phyloP scores from a whole-genome alignment of 2,329 filamentous ascomycete genomes.

The Beauveria sp. region DNA sequence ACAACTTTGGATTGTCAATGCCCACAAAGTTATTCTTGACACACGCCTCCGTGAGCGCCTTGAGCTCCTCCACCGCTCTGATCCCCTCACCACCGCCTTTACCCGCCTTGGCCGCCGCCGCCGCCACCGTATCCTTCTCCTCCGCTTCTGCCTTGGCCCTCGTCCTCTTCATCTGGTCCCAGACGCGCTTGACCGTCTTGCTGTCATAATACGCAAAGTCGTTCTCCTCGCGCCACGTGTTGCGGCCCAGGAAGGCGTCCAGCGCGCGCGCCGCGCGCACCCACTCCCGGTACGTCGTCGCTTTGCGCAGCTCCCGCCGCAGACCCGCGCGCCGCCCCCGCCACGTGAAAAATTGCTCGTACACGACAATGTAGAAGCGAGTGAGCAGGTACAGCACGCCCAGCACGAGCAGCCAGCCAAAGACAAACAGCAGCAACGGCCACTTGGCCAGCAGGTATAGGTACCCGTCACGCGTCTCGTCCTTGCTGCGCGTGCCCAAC shows the following conservation, averaged over 20 bases:
- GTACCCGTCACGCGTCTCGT: conserved; percentile 92
- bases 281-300: conserved; percentile 78
- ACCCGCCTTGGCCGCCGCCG: conserved; percentile 17
- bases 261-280: conserved; percentile 68
- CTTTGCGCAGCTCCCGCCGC: conserved; percentile 60
- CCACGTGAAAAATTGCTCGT: conserved; percentile 90
- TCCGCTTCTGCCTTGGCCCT: conserved; percentile 50
- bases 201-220: conserved; percentile 82
- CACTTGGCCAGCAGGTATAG: conserved; percentile 86
- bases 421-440: conserved; percentile 75
- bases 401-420: conserved; percentile 71
- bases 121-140: conserved; percentile 21
- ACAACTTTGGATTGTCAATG: conserved; percentile 87
- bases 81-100: conserved; percentile 29
- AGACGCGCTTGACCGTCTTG: conserved; percentile 70
- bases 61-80: conserved; percentile 65
- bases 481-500: conserved; percentile 57
- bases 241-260: conserved; percentile 73
- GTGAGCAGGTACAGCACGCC: conserved; percentile 68
- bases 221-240: conserved; percentile 70
- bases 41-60: conserved; percentile 73
- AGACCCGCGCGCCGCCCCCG: conserved; percentile 67
- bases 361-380: conserved; percentile 80
- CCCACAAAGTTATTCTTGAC: conserved; percentile 98
- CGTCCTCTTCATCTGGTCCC: conserved; percentile 63